A percentile compares a stretch with the other conserved stretches of the same genome.
Evolutionary conservation across 1,284 basidiomycete species (phyloP).

Genomic region (Rhodofomes roseus): DNA sequence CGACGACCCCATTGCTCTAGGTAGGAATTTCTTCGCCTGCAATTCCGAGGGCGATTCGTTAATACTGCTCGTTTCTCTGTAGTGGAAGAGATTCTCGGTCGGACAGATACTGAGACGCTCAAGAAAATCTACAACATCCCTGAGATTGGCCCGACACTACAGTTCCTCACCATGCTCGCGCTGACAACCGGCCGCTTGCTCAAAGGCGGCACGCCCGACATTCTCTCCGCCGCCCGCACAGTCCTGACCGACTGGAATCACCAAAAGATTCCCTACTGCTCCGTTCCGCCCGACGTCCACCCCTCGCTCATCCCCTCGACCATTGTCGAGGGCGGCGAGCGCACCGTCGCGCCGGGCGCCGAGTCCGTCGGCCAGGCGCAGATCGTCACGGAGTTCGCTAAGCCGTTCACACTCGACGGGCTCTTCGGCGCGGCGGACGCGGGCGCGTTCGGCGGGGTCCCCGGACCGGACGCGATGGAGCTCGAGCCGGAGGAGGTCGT

Average conservation of each 20-base stretch:
- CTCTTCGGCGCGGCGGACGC: constrained; percentile 74
- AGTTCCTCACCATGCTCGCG: constrained; percentile 91
- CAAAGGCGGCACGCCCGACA: constrained; percentile 92
- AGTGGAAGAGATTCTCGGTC: constrained; percentile 83
- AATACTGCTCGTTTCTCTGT: neutral
- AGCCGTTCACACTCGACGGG: constrained; percentile 72
- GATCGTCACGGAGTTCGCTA: constrained; percentile 61
- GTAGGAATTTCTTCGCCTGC: constrained; percentile 38
- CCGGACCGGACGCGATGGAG: constrained; percentile 15
- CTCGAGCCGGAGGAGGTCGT: constrained; percentile 28
- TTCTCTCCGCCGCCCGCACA: constrained; percentile 78
- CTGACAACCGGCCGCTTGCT: constrained; percentile 81
- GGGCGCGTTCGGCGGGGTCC: constrained; percentile 52
- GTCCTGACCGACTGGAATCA: constrained; percentile 96
- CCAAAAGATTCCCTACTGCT: constrained; percentile 91
- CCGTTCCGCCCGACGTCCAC: constrained; percentile 74
- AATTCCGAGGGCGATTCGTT: constrained; percentile 56
- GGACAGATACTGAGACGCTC: constrained; percentile 68
- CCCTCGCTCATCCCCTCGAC: constrained; percentile 68
- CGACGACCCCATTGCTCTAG: constrained; percentile 85
- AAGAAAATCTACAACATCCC: constrained; percentile 85
- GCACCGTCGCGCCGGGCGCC: constrained; percentile 57
- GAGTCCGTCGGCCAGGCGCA: constrained; percentile 74
- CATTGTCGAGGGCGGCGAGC: constrained; percentile 27
- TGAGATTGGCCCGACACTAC: constrained; percentile 65